These are phyloP conservation scores for Coprinellus micaceus DNA, from an alignment of 768 basidiomycete genomes.

Conservation along the genomic window DNA sequence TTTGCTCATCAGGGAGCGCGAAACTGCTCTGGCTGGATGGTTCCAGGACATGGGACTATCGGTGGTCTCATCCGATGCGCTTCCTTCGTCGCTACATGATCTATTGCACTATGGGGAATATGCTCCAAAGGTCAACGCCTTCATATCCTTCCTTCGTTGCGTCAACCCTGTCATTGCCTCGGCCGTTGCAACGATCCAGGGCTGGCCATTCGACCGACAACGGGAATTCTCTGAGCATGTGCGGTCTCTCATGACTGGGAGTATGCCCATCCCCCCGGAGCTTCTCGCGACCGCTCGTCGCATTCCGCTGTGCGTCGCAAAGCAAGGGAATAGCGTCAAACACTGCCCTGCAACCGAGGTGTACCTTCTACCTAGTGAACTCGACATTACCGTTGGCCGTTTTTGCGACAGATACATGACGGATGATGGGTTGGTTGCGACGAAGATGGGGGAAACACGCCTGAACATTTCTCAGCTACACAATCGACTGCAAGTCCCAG, in stretches of 20 bases:
- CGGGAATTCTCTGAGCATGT: background rate
- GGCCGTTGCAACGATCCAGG: background rate
- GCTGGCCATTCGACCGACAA: background rate
- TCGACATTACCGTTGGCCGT: background rate
- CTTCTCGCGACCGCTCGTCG: background rate
- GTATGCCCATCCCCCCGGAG: background rate
- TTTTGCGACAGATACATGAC: background rate
- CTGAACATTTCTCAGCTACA: background rate
- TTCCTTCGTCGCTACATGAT: constrained; percentile 10
- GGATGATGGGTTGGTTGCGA: background rate
- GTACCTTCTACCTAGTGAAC: background rate
- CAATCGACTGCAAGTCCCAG: background rate
- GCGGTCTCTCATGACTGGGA: background rate
- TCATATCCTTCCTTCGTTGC: background rate
- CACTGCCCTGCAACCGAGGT: background rate
- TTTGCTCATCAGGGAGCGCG: constrained; percentile 19
- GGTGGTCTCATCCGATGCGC: constrained; percentile 13
- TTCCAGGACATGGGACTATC: constrained; percentile 12
- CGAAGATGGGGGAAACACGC: too few species aligned
- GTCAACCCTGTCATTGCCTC: background rate
- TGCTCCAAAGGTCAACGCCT: background rate
- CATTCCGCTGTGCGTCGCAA: background rate
- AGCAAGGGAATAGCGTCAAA: background rate
- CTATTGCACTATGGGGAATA: background rate
- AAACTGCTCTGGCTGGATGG: constrained; percentile 23